Evolutionary conservation across 2,329 filamentous ascomycete species (phyloP).

Genomic region (Polychaeton citri): DNA sequence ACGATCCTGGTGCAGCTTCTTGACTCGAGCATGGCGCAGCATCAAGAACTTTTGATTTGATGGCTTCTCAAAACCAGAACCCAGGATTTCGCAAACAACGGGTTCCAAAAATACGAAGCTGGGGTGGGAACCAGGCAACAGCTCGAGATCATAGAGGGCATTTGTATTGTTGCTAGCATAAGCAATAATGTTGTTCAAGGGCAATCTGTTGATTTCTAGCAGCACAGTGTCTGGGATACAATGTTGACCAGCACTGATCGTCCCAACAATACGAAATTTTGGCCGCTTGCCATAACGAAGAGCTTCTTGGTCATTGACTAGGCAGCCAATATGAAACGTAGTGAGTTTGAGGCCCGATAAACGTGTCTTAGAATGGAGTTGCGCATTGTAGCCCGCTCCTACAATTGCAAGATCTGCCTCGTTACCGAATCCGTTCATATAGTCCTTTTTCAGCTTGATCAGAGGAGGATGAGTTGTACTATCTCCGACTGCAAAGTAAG

Average conservation of each 20-base stretch:
- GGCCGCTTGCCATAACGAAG: slow-evolving; percentile 39
- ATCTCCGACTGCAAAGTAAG: slow-evolving; percentile 48
- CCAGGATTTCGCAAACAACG: slow-evolving; percentile 66
- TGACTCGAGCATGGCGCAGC: slow-evolving; percentile 61
- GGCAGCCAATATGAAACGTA: slow-evolving; percentile 66
- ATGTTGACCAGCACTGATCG: slow-evolving; percentile 26
- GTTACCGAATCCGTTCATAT: slow-evolving; percentile 64
- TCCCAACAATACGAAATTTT: slow-evolving; percentile 52
- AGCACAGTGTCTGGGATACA: slow-evolving; percentile 34
- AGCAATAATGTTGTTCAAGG: no score
- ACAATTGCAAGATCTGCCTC: slow-evolving; percentile 72
- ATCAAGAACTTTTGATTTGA: slow-evolving; percentile 58
- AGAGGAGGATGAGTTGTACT: slow-evolving; percentile 1
- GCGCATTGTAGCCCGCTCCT: slow-evolving; percentile 57
- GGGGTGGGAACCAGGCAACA: slow-evolving; percentile 6
- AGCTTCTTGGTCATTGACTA: slow-evolving; percentile 53
- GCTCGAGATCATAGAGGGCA: slow-evolving; percentile 14
- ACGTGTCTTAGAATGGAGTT: slow-evolving; percentile 43
- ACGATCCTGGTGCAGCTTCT: slow-evolving; percentile 67
- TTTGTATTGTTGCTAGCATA: no score
- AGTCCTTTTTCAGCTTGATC: slow-evolving; percentile 83
- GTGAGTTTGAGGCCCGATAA: slow-evolving; percentile 51
- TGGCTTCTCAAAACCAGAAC: slow-evolving; percentile 64
- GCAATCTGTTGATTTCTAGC: no score
- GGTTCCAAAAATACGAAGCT: slow-evolving; percentile 51